Conservation (phyloP, 129 eudicot genomes). For the Arctium lappa region DNA sequence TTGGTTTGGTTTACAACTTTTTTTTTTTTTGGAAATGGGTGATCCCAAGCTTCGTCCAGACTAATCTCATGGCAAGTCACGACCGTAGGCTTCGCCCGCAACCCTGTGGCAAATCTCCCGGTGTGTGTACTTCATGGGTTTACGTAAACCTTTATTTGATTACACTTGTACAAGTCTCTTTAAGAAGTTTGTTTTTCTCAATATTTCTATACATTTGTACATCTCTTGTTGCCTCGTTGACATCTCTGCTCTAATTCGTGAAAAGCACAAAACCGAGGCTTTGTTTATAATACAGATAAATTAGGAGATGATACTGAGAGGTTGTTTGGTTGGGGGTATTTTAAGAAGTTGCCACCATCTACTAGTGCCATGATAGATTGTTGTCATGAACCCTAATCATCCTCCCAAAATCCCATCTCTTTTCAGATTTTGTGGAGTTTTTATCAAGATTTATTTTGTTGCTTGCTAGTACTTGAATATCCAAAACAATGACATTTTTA, state of each 20-base stretch:
- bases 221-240: neutral
- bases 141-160: neutral
- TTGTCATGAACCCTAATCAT: too few relatives aligned
- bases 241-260: neutral
- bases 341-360: too few relatives aligned
- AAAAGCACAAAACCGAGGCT: neutral
- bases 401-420: too few relatives aligned
- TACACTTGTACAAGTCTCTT: neutral
- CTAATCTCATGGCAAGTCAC: neutral
- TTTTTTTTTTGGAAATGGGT: neutral
- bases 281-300: neutral
- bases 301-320: neutral
- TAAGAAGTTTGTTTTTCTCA: neutral
- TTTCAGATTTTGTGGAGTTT: too few relatives aligned
- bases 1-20: neutral
- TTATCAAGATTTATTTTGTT: neutral
- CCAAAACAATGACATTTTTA: too few relatives aligned
- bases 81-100: neutral
- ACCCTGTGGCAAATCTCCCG: neutral
- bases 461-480: too few relatives aligned
- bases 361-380: too few relatives aligned
- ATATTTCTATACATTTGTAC: neutral
- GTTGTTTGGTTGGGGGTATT: too few relatives aligned
- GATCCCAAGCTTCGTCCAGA: neutral
- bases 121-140: neutral